phyloP scores from a whole-genome alignment of 164 flowering plant genomes.

The Litsea cubeba region DNA sequence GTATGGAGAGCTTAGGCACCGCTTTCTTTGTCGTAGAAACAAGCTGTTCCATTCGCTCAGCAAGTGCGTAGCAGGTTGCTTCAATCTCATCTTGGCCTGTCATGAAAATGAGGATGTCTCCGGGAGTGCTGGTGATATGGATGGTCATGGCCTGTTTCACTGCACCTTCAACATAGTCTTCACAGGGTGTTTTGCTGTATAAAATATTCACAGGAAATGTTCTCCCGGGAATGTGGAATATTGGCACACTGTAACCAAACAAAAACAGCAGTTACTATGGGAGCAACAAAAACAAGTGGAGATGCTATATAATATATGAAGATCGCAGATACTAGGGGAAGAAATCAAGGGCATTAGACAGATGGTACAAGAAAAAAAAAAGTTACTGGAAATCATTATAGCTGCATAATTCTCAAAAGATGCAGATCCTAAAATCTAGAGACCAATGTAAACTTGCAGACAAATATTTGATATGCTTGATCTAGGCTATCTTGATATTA shows the following conservation, averaged over 20 bases:
- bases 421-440: no score
- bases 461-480: no score
- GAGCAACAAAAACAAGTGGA: neutral
- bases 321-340: neutral
- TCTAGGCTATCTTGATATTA: no score
- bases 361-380: no score
- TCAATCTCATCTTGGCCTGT: conserved; percentile 99
- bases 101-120: conserved; percentile 95
- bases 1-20: conserved; percentile 71
- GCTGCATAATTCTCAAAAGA: neutral
- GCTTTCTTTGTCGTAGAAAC: conserved; percentile 53
- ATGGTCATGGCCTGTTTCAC: conserved; percentile 95
- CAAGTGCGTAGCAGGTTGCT: conserved; percentile 87
- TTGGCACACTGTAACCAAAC: conserved; percentile 62
- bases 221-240: conserved; percentile 90
- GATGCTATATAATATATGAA: neutral
- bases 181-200: conserved; percentile 82
- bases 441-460: no score
- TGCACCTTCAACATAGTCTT: conserved; percentile 93
- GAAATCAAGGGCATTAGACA: neutral
- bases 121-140: conserved; percentile 87
- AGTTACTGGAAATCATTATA: neutral
- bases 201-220: conserved; percentile 77
- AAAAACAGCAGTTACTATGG: neutral
- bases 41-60: conserved; percentile 89